Base-by-base conservation (phyloP, 2,329 filamentous ascomycete species). In the Fusarium poae region DNA sequence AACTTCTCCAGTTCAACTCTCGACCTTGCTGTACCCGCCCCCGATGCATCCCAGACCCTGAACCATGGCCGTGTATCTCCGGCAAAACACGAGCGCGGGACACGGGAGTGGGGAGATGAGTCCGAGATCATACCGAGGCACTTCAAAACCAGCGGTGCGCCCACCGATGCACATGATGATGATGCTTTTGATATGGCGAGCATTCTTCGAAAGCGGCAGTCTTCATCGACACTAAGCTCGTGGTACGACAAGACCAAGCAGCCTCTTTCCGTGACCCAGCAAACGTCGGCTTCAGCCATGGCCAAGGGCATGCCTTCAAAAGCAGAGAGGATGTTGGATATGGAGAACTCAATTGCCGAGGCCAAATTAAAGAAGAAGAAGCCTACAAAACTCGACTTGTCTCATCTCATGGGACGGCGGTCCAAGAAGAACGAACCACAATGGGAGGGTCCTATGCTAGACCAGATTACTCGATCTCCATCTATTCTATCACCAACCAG, bases 271-370 rank as follows among this genome's bases (percentile, higher is more conserved):
- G 83, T 87, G 62, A 87, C 86, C 1, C 86, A 88, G 70, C 86
- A 88, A 73, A 88, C 86, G 0, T 87, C 86, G 1, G 84, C 81
- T 43, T 87, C 86, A 2, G 84, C 85, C 62, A 88, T 88, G 82
- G 85, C 86, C 23, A 87, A 85, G 68, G 85, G 85, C 5, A 74
- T 84, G 7, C 84, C 85, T 0, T 72, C 79, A 44, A 87, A 87
- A 68, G 79, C 82, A 1, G 80, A 79, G 53, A 77, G 78, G 40
- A 72, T 85, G 46, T 77, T 87, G 23, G 83, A 85, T 66, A 80
- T 84, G 56, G 82, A 84, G 68, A 68, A 74, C 73, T 40, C 70
- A 48, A 30, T 72, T 45, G 48, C 64, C 13, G 57, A 76, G 18
- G 53, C 67, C 21, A 72, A 74, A 61, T 25, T 70, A 15, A 77